Percentiles rank a stretch among this genome's conserved stretches.
Evolutionary conservation across 2,329 filamentous ascomycete species (phyloP).

Genomic region (Claviceps purpurea): DNA sequence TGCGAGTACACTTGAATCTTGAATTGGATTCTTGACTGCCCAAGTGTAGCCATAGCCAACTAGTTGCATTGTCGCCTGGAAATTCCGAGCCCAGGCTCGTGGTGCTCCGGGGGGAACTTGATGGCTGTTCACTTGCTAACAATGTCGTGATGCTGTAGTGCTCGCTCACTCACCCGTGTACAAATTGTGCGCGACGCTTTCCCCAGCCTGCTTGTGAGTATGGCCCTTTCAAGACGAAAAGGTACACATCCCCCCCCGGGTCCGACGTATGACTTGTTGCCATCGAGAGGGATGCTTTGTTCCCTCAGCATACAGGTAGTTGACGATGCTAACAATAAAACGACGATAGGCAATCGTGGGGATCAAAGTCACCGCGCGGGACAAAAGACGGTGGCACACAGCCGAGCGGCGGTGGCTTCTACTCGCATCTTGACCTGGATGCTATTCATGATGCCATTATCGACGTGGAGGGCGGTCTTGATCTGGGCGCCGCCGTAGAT

Average conservation of each 20-base stretch:
- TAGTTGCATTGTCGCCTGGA: not conserved
- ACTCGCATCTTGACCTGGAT: slow-evolving; percentile 24
- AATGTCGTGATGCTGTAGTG: slow-evolving; percentile 23
- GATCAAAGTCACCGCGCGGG: slow-evolving; percentile 2
- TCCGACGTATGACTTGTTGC: no score
- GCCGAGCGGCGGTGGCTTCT: slow-evolving; percentile 13
- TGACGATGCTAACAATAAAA: not conserved
- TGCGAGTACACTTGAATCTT: not conserved
- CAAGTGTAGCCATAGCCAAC: not conserved
- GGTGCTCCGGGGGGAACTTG: not conserved
- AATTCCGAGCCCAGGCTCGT: not conserved
- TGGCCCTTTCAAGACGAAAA: slow-evolving; percentile 12
- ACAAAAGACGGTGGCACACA: slow-evolving; percentile 8
- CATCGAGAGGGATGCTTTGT: no score
- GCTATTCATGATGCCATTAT: slow-evolving; percentile 21
- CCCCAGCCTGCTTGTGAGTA: slow-evolving; percentile 39
- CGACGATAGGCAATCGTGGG: slow-evolving; percentile 1
- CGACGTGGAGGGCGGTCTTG: slow-evolving; percentile 15
- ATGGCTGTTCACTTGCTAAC: not conserved
- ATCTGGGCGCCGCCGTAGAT: slow-evolving; percentile 4
- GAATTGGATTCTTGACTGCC: not conserved
- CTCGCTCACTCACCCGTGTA: slow-evolving; percentile 39
- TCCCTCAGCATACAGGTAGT: no score
- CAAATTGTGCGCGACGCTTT: slow-evolving; percentile 38
- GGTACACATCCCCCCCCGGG: slow-evolving; percentile 3